phyloP scores from a whole-genome alignment of 2,329 filamentous ascomycete species.

The Colletotrichum melonis region DNA sequence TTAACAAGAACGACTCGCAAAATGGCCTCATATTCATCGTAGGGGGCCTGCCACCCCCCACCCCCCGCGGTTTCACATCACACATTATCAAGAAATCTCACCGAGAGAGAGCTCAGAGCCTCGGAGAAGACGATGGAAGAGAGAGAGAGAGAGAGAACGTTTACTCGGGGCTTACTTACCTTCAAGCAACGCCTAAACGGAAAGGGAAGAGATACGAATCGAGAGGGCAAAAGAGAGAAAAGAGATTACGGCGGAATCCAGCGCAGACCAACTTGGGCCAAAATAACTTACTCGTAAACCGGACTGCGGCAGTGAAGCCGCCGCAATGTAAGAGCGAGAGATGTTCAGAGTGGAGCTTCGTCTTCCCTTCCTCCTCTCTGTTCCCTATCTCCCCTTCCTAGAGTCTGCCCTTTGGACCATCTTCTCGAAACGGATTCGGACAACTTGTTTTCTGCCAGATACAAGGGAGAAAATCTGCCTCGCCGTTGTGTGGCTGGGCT shows the following conservation, averaged over 20 bases:
- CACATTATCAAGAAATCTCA: no score
- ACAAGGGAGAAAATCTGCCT: slow-evolving; percentile 1
- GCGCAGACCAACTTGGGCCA: not conserved
- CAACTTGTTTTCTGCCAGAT: not conserved
- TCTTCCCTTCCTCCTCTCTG: not conserved
- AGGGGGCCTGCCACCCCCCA: not conserved
- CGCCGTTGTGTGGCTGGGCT: not conserved
- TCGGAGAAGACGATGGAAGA: not conserved
- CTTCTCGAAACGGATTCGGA: no score
- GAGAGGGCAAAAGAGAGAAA: not conserved
- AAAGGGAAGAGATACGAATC: not conserved
- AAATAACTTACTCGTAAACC: not conserved
- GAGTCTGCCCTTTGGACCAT: no score
- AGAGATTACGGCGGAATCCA: not conserved
- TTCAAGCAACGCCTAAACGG: not conserved
- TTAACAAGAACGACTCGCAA: slow-evolving; percentile 1
- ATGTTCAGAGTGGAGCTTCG: not conserved
- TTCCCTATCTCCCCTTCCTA: not conserved
- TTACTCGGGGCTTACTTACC: not conserved
- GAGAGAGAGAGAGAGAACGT: not conserved
- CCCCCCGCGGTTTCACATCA: not conserved
- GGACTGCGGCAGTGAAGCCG: not conserved
- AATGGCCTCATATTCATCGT: not conserved
- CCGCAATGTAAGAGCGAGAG: not conserved
- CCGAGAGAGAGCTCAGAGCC: no score